Evolutionary conservation across 106 monocot genomes (phyloP), one percentile per base, ranked within the genome.

Genomic region (Dioscorea alata): DNA sequence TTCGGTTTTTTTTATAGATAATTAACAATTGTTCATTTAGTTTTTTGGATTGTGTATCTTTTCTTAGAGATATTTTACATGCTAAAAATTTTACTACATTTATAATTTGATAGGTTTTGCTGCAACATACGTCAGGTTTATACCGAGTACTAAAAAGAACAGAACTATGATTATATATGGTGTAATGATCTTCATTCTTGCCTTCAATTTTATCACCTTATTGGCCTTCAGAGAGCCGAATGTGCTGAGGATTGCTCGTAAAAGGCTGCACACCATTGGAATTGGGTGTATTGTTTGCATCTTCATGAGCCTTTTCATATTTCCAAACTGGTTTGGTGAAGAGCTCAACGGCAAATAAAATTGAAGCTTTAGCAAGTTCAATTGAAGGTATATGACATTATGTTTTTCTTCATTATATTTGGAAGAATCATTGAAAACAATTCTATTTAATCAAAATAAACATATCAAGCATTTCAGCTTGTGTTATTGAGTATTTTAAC

Each of bases 111-210:
- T 48, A 91, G 91, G 88, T 57, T 87, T 87, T 68, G 15, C 51
- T 28, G 72, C 82, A 0, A 92, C 88, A 64, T 88, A 92, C 49
- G 13, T 83, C 68, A 80, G 91, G 74, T 92, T 88, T 61, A 33
- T 85, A 18, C 81, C 91, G 16, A 62, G 70, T 32, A 83, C 88
- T 50, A 91, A 88, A 80, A 92, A n/a, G n/a, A n/a, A n/a, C n/a
- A 84, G 71, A 88, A 88, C 68, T 92, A 80, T 24, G 91, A 91
- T 49, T n/a, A n/a, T n/a, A n/a, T 87, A 91, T 23, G 91, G 91
- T 18, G 84, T 88, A 21, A 53, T 92, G 60, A 80, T 88, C 70
- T 92, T 92, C 73, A 73, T 88, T n/a, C 80, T 92, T 18, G 88
- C 91, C 50, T 92, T 92, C 78, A 92, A 87, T 69, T 66, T 91